Conservation (phyloP, 768 basidiomycete genomes). For the Lactifluus pinguis region DNA sequence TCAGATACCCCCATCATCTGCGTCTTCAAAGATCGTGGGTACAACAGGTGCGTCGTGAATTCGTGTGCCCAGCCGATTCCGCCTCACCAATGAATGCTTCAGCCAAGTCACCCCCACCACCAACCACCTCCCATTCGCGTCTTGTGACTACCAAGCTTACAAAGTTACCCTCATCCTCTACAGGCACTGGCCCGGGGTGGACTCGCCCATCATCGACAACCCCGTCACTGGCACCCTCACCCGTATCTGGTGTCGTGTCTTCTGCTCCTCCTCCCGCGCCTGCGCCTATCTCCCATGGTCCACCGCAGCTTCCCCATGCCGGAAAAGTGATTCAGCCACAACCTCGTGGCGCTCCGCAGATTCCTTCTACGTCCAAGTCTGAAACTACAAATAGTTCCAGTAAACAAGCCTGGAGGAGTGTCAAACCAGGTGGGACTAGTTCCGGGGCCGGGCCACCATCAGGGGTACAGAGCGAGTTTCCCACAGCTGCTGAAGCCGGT, state of each 20-base stretch:
- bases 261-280: constrained; percentile 27
- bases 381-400: constrained; percentile 18
- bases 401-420: constrained; percentile 68
- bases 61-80: not conserved
- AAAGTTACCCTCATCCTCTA: constrained; percentile 46
- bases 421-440: constrained; percentile 31
- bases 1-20: constrained; percentile 35
- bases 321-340: constrained; percentile 66
- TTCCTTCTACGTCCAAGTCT: constrained; percentile 26
- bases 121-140: constrained; percentile 57
- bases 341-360: constrained; percentile 31
- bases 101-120: constrained; percentile 53
- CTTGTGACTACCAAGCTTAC: constrained; percentile 86
- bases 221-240: constrained; percentile 45
- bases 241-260: constrained; percentile 34
- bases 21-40: constrained; percentile 41
- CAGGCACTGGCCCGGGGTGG: constrained; percentile 60
- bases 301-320: constrained; percentile 45
- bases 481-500: constrained; percentile 95
- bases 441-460: constrained; percentile 33
- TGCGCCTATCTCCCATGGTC: constrained; percentile 23
- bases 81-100: constrained; percentile 11
- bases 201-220: constrained; percentile 69
- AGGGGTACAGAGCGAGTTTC: constrained; percentile 63
- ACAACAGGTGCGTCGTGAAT: constrained; percentile 37